Evolutionary conservation across 2,329 filamentous ascomycete genomes (phyloP).

Genomic region (Mollisia scopiformis): DNA sequence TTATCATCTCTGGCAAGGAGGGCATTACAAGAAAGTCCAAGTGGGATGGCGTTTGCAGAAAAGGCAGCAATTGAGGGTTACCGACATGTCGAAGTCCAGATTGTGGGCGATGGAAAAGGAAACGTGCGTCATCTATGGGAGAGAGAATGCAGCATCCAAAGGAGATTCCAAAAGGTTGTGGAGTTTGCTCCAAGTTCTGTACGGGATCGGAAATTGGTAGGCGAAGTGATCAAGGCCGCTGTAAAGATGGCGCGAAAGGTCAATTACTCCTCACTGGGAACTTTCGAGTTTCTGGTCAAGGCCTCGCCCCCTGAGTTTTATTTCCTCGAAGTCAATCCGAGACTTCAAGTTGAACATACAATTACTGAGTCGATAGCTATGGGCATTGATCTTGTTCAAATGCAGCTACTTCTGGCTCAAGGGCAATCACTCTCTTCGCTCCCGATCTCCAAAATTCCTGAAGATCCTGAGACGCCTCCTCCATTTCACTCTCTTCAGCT

Average conservation of each 20-base stretch:
- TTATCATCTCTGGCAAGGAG: conserved; percentile 54
- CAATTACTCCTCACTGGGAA: conserved; percentile 61
- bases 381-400: conserved; percentile 35
- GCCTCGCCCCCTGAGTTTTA: conserved; percentile 47
- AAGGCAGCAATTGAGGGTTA: conserved; percentile 62
- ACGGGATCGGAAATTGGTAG: conserved; percentile 46
- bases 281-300: conserved; percentile 66
- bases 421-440: conserved; percentile 37
- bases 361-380: conserved; percentile 42
- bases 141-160: conserved; percentile 54
- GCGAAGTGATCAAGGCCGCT: conserved; percentile 46
- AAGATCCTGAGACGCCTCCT: conserved; percentile 37
- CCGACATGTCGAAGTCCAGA: conserved; percentile 54
- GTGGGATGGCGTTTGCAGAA: conserved; percentile 59
- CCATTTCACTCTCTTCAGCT: conserved; percentile 46
- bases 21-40: conserved; percentile 66
- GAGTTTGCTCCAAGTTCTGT: conserved; percentile 69
- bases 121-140: conserved; percentile 46
- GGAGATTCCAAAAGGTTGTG: conserved; percentile 55
- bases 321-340: conserved; percentile 36
- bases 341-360: conserved; percentile 36
- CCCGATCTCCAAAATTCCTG: conserved; percentile 33
- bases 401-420: conserved; percentile 41
- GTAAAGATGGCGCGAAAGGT: conserved; percentile 55
- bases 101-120: conserved; percentile 55